Base-by-base conservation (phyloP, 768 basidiomycete genomes). In the Leccinum variicolor region DNA sequence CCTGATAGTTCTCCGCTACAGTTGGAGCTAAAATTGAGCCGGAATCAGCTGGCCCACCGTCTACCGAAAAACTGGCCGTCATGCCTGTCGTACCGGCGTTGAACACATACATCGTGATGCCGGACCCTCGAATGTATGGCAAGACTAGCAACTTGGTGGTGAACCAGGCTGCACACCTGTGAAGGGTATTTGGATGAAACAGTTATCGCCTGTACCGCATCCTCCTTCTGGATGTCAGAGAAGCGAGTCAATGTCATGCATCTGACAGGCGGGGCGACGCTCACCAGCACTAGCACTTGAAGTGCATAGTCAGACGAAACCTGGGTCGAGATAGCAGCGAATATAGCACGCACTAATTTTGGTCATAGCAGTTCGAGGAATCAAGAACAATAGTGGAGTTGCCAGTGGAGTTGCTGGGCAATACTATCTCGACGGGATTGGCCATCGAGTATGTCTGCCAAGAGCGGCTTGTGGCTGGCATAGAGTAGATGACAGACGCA, bases 41-140 rank as follows among this genome's bases (percentile, higher is more conserved):
- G 28, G 62, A 21, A 23, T 50, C 33, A 6, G 62, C 49, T 29
- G 57, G 4, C 15, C 55, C 50, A 19, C 54, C 56, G 14, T 69
- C 64, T 33, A 69, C 28, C 13, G 62, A 54, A 56, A 64, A 68
- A 50, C 56, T 66, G 51, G 64, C 69, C 10, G 64, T 50, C 52
- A 64, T 64, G 50, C 69, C 69, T 10, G 58, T 34, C 0, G 19
- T 0, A 2, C 68, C 69, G 4, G 66, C 66, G 7, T 45, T 65
- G 31, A 55, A 66, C 31, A 70, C 64, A 49, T 68, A 70, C 55
- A 70, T 66, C 34, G 64, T 57, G 50, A 69, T 66, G 9, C 68
- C 69, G 0, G 68, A 66, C 19, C 68, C 68, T 68, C 7, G 17
- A 29, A 48, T 33, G 10, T n/a, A 41, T 0, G 19, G 14, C 61